phyloP scores from a whole-genome alignment of 331 rosid genomes.

The Saraca asoca region DNA sequence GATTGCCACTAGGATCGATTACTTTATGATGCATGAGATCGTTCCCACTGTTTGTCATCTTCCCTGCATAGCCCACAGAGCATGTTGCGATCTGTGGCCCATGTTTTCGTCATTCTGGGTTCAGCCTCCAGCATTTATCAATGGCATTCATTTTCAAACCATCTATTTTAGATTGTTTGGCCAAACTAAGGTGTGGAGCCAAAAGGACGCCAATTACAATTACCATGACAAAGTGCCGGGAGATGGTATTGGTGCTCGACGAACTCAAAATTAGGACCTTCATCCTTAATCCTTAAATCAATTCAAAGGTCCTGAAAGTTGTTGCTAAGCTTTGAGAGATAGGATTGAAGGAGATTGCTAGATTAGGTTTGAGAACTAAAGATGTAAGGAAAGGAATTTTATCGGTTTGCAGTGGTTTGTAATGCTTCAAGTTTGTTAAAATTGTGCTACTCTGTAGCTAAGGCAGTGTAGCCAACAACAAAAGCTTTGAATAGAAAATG shows the following conservation, averaged over 20 bases:
- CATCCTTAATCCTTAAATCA: neutral
- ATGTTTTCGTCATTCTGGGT: slow-evolving; percentile 34
- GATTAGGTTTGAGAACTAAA: neutral
- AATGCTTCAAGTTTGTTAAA: slow-evolving; percentile 27
- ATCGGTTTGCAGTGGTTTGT: slow-evolving; percentile 1
- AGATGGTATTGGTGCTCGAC: neutral
- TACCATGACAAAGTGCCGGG: neutral
- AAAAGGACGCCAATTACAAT: slow-evolving; percentile 17
- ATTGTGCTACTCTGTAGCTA: slow-evolving; percentile 17
- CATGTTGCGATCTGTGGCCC: slow-evolving; percentile 33
- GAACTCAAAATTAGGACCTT: neutral
- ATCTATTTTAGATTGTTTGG: slow-evolving; percentile 18
- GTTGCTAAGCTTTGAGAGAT: too few relatives aligned
- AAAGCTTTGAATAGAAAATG: too few relatives aligned
- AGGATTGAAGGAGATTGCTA: too few relatives aligned
- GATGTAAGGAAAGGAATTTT: slow-evolving; percentile 8
- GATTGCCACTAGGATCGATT: slow-evolving; percentile 32
- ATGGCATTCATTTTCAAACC: slow-evolving; percentile 33
- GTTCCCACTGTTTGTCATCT: slow-evolving; percentile 39
- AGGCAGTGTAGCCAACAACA: neutral
- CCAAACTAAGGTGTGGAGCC: slow-evolving; percentile 5
- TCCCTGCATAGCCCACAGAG: slow-evolving; percentile 35
- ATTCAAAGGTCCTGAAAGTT: neutral
- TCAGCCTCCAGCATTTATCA: slow-evolving; percentile 38
- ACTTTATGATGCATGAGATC: slow-evolving; percentile 36